Evolutionary conservation across 345 rosid genomes (phyloP).

Genomic region (Cochlearia excelsa): DNA sequence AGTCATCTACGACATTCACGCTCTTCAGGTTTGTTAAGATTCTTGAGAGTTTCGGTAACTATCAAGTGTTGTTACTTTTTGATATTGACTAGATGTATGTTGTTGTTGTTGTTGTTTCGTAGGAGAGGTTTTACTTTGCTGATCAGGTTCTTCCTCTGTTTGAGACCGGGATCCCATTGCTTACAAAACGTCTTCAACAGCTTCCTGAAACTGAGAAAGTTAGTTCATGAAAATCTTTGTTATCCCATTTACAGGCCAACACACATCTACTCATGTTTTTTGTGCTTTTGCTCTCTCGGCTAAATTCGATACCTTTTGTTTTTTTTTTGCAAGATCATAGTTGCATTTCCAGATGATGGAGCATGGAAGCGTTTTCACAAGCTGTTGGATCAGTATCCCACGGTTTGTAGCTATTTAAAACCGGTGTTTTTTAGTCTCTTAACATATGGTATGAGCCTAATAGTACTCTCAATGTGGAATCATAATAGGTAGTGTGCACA

Average conservation of each 20-base stretch:
- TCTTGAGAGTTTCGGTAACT: no score
- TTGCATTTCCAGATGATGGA: conserved; percentile 99
- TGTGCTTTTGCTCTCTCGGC: neutral
- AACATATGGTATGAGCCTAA: no score
- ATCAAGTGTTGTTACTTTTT: no score
- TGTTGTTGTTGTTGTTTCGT: conserved; percentile 25
- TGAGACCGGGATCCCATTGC: conserved; percentile 92
- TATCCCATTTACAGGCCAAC: no score
- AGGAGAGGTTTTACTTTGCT: conserved; percentile 97
- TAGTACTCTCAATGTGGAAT: conserved; percentile 24
- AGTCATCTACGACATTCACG: conserved; percentile 94
- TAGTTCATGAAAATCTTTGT: conserved; percentile 11
- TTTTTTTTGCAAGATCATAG: conserved; percentile 50
- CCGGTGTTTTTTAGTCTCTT: neutral
- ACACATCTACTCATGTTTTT: no score
- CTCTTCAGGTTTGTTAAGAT: conserved; percentile 65
- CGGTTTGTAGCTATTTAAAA: conserved; percentile 44
- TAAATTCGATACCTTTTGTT: neutral
- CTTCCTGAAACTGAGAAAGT: conserved; percentile 77
- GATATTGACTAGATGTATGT: no score
- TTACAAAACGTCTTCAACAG: conserved; percentile 77
- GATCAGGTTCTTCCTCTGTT: conserved; percentile 95
- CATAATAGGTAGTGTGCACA: conserved; percentile 75
- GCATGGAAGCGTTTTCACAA: conserved; percentile 99
- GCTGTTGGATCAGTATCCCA: conserved; percentile 76